Base-by-base conservation (phyloP, 2,329 filamentous ascomycete genomes). In the Rutstroemia sp. region DNA sequence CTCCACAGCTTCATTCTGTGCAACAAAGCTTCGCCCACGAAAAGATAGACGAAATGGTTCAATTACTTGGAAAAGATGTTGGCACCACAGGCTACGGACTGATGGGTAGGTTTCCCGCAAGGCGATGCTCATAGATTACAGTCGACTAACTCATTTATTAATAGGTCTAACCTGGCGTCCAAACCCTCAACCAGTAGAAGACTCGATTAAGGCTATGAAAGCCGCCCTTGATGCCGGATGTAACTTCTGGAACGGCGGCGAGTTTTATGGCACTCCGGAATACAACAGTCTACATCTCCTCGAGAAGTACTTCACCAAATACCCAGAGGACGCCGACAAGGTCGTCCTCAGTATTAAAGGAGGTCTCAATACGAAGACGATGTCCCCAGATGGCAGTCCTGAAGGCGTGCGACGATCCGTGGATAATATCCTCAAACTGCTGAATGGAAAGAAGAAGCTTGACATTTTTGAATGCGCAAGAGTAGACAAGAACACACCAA, bases 321-420 rank as follows among this genome's bases (percentile, higher is more conserved):
- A 87, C 65, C 84, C 85, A 1, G 79, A 84, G 59, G 80, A 87
- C 60, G 82, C 83, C 7, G 73, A 77, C 50, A 81, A 82, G 65
- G 75, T 87, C 9, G 75, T 84, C 10, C 70, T 88, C 48, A 77
- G 76, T 63, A 76, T 88, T 66, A 88, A 88, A 71, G 83, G 83
- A 27, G 79, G 75, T 7, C 39, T 73, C 34, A 67, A 76, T 49
- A 54, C 69, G 2, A 61, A 66, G 5, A 56, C 68, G 62, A 8
- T 74, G 39, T 54, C 52, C 1, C 74, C 77, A 0, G 77, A 84
- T 63, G 77, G 79, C 19, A 79, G 76, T 4, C 76, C 78, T 6
- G 76, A 78, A 44, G 75, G 74, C 45, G 73, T 86, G 19, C 78
- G 81, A 34, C 74, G 73, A 39, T 83, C 78, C 5, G 72, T 88